Evolutionary conservation across 1,139 yeast species (phyloP).

Genomic region (Lodderomyces metapsilosis): DNA sequence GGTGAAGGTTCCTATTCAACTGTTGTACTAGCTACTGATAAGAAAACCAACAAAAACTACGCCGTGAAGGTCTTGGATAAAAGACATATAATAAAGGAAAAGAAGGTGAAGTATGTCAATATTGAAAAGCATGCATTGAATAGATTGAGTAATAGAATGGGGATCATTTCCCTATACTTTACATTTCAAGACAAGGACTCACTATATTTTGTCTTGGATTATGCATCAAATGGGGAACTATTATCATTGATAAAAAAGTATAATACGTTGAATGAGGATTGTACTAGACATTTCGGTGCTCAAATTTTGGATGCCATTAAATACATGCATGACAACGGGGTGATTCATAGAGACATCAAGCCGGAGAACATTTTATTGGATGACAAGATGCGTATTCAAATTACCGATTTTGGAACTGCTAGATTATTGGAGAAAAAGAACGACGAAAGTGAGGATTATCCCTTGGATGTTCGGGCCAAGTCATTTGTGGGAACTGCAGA

Average conservation of each 20-base stretch:
- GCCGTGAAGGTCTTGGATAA: constrained; percentile 93
- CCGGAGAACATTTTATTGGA: constrained; percentile 74
- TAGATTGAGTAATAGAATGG: constrained; percentile 66
- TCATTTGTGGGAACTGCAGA: constrained; percentile 89
- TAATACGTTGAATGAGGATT: constrained; percentile 75
- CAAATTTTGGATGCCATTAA: constrained; percentile 64
- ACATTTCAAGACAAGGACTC: constrained; percentile 92
- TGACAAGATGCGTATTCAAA: constrained; percentile 63
- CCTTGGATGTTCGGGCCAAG: constrained; percentile 52
- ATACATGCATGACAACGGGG: constrained; percentile 73
- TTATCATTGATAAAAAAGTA: constrained; percentile 73
- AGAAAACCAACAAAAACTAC: constrained; percentile 66
- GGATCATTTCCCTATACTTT: constrained; percentile 82
- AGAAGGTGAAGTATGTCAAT: constrained; percentile 92
- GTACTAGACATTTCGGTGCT: constrained; percentile 69
- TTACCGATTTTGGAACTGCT: constrained; percentile 84
- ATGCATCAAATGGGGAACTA: constrained; percentile 90
- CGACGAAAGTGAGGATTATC: constrained; percentile 40
- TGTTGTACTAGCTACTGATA: constrained; percentile 82
- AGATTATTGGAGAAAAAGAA: constrained; percentile 51
- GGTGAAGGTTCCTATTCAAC: constrained; percentile 98
- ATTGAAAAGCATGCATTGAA: constrained; percentile 93
- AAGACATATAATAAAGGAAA: constrained; percentile 90
- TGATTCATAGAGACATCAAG: constrained; percentile 77
- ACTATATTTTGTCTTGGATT: constrained; percentile 87